These are phyloP conservation scores for Aspergillus chevalieri DNA, from an alignment of 2,329 filamentous ascomycete species.

Conservation along the genomic window DNA sequence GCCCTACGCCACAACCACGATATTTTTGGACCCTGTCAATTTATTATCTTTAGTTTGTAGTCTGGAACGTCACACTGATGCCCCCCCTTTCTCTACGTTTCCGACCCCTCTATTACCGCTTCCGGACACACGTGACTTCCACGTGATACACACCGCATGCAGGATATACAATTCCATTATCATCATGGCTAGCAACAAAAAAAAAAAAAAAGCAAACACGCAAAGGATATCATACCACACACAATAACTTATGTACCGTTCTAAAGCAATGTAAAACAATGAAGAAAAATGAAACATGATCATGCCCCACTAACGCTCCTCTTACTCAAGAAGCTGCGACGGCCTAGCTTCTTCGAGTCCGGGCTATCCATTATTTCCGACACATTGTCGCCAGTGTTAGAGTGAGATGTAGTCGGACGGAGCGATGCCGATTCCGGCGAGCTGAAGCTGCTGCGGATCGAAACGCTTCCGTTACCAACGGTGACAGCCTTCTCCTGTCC, in stretches of 20 bases:
- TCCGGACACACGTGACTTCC: too few species aligned
- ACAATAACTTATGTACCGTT: not conserved
- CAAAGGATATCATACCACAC: conserved; percentile 10
- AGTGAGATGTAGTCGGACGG: conserved; percentile 33
- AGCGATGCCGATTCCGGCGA: conserved; percentile 38
- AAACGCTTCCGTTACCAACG: conserved; percentile 66
- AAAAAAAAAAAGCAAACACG: too few species aligned
- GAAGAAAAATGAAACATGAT: conserved; percentile 1
- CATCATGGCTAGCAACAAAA: too few species aligned
- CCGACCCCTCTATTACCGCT: too few species aligned
- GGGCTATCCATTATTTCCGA: conserved; percentile 32
- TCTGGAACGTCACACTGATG: too few species aligned
- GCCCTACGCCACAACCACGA: too few species aligned
- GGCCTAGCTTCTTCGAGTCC: conserved; percentile 34
- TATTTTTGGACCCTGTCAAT: too few species aligned
- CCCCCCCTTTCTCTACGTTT: too few species aligned
- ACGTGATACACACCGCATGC: too few species aligned
- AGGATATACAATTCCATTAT: too few species aligned
- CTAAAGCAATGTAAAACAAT: conserved; percentile 3
- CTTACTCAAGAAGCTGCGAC: conserved; percentile 44
- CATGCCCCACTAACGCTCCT: conserved; percentile 33
- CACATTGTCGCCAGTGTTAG: conserved; percentile 21
- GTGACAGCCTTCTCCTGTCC: conserved; percentile 66
- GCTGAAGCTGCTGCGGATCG: conserved; percentile 67
- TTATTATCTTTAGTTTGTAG: too few species aligned